Percentiles rank a stretch among this genome's conserved stretches.
Conservation (phyloP, 768 basidiomycete species). For the Serendipita vermifera region DNA sequence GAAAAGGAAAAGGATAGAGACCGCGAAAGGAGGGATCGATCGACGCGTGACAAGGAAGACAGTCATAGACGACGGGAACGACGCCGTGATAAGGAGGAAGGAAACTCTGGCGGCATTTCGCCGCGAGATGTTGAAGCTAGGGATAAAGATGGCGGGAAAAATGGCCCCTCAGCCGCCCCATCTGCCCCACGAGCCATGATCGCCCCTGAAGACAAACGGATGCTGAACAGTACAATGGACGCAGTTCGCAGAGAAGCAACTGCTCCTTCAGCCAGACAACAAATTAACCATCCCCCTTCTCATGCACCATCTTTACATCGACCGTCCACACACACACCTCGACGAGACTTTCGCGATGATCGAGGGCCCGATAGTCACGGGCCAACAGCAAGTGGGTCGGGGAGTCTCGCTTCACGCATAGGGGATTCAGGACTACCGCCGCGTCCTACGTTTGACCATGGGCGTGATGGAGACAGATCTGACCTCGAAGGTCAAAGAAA, state of each 20-base stretch:
- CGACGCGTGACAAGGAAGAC: constrained; percentile 17
- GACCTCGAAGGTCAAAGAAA: constrained; percentile 54
- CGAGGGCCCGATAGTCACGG: no score
- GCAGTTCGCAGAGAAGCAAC: constrained; percentile 18
- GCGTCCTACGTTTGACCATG: no score
- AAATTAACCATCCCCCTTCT: constrained; percentile 17
- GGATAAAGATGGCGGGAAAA: constrained; percentile 27
- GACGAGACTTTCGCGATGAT: constrained; percentile 40
- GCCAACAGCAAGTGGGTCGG: no score
- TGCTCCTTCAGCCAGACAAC: constrained; percentile 18
- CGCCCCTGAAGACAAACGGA: constrained; percentile 3
- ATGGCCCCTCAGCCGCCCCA: constrained; percentile 34
- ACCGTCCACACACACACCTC: constrained; percentile 44
- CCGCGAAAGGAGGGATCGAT: constrained; percentile 16
- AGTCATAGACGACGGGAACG: constrained; percentile 21
- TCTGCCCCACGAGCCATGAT: constrained; percentile 66
- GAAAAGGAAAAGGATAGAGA: constrained; percentile 18
- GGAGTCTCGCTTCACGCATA: no score
- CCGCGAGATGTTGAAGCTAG: constrained; percentile 17
- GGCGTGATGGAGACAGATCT: no score
- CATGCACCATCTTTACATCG: not conserved
- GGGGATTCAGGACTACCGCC: no score
- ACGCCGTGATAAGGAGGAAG: constrained; percentile 14
- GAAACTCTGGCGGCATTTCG: constrained; percentile 1
- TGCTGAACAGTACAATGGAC: constrained; percentile 33